Conservation (phyloP, 331 rosid genomes). For the Acacia pycnantha region DNA sequence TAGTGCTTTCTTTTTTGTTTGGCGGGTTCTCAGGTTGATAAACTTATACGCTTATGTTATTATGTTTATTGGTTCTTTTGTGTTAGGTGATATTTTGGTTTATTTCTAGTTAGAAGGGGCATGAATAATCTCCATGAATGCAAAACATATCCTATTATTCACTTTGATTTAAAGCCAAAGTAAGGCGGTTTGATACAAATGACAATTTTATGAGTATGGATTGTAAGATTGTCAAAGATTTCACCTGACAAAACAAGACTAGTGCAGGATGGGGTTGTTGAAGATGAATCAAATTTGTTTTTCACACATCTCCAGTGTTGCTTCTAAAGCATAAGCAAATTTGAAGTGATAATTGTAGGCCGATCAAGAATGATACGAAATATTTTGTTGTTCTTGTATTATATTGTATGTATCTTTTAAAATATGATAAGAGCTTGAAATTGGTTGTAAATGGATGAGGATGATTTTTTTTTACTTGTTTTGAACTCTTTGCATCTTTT, state of each 20-base stretch:
- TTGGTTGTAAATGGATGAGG: too few species aligned
- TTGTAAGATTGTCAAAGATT: constrained; percentile 55
- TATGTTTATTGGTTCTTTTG: constrained; percentile 11
- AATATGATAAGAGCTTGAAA: too few species aligned
- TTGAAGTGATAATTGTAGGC: too few species aligned
- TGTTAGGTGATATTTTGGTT: constrained; percentile 15
- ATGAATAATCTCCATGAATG: constrained; percentile 99
- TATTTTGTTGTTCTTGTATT: too few species aligned
- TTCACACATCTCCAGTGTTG: too few species aligned
- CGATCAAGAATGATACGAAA: too few species aligned
- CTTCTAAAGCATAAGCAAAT: too few species aligned
- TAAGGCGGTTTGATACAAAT: constrained; percentile 74
- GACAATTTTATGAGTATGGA: constrained; percentile 48
- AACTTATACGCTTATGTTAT: constrained; percentile 23
- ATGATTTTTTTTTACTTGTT: too few species aligned
- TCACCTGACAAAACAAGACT: constrained; percentile 69
- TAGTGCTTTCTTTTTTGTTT: too few species aligned
- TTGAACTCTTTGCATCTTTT: too few species aligned
- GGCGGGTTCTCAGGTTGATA: constrained; percentile 14
- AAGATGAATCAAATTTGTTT: too few species aligned
- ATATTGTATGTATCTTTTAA: too few species aligned
- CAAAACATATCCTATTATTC: constrained; percentile 93
- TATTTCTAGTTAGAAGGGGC: constrained; percentile 71
- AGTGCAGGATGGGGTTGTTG: constrained; percentile 42
- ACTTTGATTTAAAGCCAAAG: constrained; percentile 98